Percentiles rank a stretch among this genome's conserved stretches.
Conservation (phyloP, 805 yeast species). For the Candida sithepensis region DNA sequence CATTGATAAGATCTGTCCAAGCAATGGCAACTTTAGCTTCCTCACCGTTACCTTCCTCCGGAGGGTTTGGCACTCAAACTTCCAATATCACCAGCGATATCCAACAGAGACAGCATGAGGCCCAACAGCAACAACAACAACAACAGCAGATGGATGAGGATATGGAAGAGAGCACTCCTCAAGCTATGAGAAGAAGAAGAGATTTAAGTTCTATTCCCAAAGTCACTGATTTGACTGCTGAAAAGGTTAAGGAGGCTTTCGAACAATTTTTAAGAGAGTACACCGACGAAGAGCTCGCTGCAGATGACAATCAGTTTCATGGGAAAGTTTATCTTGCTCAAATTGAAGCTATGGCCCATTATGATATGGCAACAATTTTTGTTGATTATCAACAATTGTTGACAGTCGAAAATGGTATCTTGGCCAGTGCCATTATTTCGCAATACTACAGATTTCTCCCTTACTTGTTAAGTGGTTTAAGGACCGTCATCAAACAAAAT, state of each 20-base stretch:
- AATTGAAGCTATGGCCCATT: constrained; percentile 72
- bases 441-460: constrained; percentile 94
- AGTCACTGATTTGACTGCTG: constrained; percentile 89
- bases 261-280: constrained; percentile 77
- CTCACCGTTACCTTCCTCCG: constrained; percentile 29
- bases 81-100: constrained; percentile 27
- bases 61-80: constrained; percentile 22
- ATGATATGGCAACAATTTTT: constrained; percentile 73
- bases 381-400: constrained; percentile 80
- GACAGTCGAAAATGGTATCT: constrained; percentile 75
- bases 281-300: constrained; percentile 36
- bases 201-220: constrained; percentile 71
- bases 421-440: constrained; percentile 84
- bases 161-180: constrained; percentile 26
- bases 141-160: constrained; percentile 19
- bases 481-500: constrained; percentile 64
- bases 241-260: constrained; percentile 87
- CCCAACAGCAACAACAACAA: constrained; percentile 10
- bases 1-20: neutral
- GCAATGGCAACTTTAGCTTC: constrained; percentile 25
- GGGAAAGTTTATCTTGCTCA: constrained; percentile 73
- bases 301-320: constrained; percentile 37
- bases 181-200: constrained; percentile 44
- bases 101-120: constrained; percentile 13
- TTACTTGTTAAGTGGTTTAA: constrained; percentile 70